phyloP scores from a whole-genome alignment of 257 asterid species.

The Agastache rugosa region DNA sequence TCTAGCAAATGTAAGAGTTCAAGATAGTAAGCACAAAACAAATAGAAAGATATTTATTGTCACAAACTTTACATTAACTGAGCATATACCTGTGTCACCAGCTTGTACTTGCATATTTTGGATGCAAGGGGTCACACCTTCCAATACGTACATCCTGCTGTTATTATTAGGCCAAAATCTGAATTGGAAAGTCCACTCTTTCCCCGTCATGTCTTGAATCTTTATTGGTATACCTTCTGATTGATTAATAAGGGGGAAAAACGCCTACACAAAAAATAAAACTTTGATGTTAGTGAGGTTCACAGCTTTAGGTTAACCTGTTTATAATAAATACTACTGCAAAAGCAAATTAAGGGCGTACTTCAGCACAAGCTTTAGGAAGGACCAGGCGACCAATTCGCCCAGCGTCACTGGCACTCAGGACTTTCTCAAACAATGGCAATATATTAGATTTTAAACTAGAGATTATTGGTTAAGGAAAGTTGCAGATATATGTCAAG shows the following conservation, averaged over 20 bases:
- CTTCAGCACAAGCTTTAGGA: constrained; percentile 99
- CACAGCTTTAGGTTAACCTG: constrained; percentile 1
- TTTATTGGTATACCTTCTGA: constrained; percentile 91
- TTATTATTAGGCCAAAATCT: constrained; percentile 98
- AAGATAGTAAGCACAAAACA: constrained; percentile 4
- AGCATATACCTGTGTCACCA: constrained; percentile 85
- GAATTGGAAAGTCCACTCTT: constrained; percentile 96
- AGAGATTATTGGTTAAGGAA: constrained; percentile 52
- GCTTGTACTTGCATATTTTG: constrained; percentile 97
- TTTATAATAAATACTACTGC: not conserved
- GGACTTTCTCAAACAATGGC: constrained; percentile 90
- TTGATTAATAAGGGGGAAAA: constrained; percentile 85
- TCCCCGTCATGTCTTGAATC: constrained; percentile 94
- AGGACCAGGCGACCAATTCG: constrained; percentile 96
- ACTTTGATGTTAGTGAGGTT: not conserved
- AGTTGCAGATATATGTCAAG: constrained; percentile 2
- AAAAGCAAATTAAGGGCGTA: constrained; percentile 43
- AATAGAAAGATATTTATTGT: constrained; percentile 47
- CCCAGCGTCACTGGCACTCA: constrained; percentile 99
- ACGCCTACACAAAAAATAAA: constrained; percentile 61
- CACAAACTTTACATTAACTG: not conserved
- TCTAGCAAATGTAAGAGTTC: constrained; percentile 9
- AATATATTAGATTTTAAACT: constrained; percentile 80
- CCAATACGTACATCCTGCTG: constrained; percentile 98
- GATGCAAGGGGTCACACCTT: constrained; percentile 99